A percentile compares a stretch with the other conserved stretches of the same genome.
Evolutionary conservation across 495 filamentous ascomycete species (phyloP).

Genomic region (Sordaria brevicollis): DNA sequence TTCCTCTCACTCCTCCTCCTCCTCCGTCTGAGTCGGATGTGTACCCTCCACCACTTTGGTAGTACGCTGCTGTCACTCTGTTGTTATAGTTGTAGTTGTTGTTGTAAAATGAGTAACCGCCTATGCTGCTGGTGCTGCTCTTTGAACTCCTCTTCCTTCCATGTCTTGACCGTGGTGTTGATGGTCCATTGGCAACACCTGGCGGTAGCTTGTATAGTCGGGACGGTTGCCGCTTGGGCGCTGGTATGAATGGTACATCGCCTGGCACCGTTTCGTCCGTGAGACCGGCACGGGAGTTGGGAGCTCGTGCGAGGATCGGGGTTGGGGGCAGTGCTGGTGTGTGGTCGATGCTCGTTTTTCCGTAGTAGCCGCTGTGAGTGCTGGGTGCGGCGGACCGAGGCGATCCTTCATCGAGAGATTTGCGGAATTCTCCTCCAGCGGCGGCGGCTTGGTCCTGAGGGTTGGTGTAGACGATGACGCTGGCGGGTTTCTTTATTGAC

Average conservation of each 20-base stretch:
- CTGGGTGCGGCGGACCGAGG: conserved; percentile 19
- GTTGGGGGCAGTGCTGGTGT: conserved; percentile 23
- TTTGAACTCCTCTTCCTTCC: conserved; percentile 27
- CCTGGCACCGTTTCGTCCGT: conserved; percentile 40
- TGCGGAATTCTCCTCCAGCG: conserved; percentile 11
- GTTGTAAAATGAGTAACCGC: conserved; percentile 16
- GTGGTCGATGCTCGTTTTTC: conserved; percentile 29
- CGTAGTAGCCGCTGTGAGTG: conserved; percentile 2
- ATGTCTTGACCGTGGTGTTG: conserved; percentile 19
- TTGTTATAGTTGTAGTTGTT: conserved; percentile 6
- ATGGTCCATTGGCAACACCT: background rate
- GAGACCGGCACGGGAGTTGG: conserved; percentile 36
- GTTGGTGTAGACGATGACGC: conserved; percentile 36
- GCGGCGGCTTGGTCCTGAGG: conserved; percentile 1
- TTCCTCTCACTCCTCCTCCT: background rate
- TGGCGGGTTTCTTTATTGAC: conserved; percentile 28
- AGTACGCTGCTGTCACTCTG: background rate
- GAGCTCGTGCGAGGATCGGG: conserved; percentile 36
- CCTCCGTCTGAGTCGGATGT: conserved; percentile 2
- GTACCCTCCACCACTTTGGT: background rate
- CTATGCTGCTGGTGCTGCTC: conserved; percentile 30
- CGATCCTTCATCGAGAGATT: conserved; percentile 25
- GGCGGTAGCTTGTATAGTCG: conserved; percentile 34
- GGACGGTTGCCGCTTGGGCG: conserved; percentile 28
- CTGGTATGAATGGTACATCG: conserved; percentile 33